These are phyloP conservation scores for Venturia oleaginea DNA, from an alignment of 2,329 filamentous ascomycete genomes.

Conservation along the genomic window DNA sequence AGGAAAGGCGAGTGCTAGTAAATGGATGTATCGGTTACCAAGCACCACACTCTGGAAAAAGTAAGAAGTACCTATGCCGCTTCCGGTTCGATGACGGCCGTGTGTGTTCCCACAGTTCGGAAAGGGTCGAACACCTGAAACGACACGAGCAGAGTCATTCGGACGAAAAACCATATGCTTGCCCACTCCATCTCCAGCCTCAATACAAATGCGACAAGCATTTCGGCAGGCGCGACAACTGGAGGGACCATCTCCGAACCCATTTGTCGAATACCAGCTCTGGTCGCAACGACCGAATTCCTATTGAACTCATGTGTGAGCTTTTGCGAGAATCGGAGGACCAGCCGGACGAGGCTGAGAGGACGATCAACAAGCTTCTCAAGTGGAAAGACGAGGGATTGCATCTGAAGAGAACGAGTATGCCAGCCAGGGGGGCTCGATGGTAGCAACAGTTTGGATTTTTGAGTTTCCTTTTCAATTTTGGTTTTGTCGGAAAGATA, in stretches of 20 bases:
- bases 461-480: not conserved
- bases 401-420: not conserved
- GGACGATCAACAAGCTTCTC: constrained; percentile 24
- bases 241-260: constrained; percentile 18
- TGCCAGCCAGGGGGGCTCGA: not conserved
- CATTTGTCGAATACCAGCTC: constrained; percentile 22
- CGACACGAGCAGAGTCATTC: constrained; percentile 24
- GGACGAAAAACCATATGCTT: constrained; percentile 19
- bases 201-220: constrained; percentile 19
- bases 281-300: constrained; percentile 22
- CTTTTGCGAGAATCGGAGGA: constrained; percentile 10
- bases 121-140: constrained; percentile 25
- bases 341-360: constrained; percentile 19
- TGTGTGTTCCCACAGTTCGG: constrained; percentile 18
- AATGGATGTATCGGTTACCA: not conserved
- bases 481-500: not conserved
- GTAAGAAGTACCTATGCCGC: constrained; percentile 16
- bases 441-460: not conserved
- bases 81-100: not conserved
- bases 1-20: not conserved
- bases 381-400: constrained; percentile 12
- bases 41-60: not conserved
- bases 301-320: constrained; percentile 19
- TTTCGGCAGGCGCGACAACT: constrained; percentile 29
- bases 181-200: constrained; percentile 15